These are phyloP conservation scores for Lepidium aucheri DNA, from an alignment of 345 rosid species.

Conservation along the genomic window DNA sequence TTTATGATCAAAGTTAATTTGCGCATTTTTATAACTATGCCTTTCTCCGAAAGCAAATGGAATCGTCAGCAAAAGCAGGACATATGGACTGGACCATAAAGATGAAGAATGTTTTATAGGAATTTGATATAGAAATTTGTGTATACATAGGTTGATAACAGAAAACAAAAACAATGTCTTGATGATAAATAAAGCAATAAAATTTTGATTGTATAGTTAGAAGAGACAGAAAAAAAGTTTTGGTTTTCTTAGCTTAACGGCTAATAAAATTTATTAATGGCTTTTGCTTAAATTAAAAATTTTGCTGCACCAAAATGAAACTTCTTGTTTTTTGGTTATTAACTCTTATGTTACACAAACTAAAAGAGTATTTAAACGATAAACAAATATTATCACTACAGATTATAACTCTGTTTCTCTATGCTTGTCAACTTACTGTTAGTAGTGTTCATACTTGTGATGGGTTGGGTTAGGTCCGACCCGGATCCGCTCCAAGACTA, in stretches of 20 bases:
- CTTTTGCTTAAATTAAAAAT: conserved; percentile 7
- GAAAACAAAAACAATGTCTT: not conserved
- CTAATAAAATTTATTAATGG: not conserved
- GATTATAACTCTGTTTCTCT: not conserved
- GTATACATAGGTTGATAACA: not conserved
- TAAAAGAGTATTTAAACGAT: not conserved
- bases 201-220: not conserved
- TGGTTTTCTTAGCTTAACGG: conserved; percentile 10
- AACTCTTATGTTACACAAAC: not conserved
- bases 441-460: conserved; percentile 25
- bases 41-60: too few species aligned
- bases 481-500: conserved; percentile 72
- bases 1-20: too few species aligned
- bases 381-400: not conserved
- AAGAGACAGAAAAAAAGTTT: not conserved
- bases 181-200: not conserved
- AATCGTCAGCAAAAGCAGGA: too few species aligned
- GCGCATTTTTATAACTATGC: too few species aligned
- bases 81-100: too few species aligned
- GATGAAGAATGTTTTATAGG: too few species aligned
- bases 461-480: conserved; percentile 40
- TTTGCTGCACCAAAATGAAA: not conserved
- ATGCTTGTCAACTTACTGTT: not conserved
- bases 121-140: too few species aligned
- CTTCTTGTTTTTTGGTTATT: not conserved